Base-by-base conservation (phyloP, 1,284 basidiomycete genomes). In the Boletus holoroseus region DNA sequence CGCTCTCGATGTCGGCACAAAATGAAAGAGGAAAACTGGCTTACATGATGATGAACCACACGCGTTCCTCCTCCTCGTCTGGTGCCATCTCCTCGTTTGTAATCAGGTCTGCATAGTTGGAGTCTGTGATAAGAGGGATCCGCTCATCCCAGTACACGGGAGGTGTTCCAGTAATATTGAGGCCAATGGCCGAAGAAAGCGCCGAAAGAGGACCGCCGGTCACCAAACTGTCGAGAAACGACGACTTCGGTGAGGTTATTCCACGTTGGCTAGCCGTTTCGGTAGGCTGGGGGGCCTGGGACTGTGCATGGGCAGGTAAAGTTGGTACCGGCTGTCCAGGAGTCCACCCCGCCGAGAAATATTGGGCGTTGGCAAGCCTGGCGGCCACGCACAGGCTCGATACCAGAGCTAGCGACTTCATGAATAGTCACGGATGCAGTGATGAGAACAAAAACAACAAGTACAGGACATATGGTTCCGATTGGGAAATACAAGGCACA, bases 331-430 rank as follows among this genome's bases (percentile, higher is more conserved):
- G 68, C 62, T 88, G 81, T 28, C 85, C 86, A 3, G 87, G 88
- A 31, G 71, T 62, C 88, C 87, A 89, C n/a, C 87, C 87, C 24
- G 73, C 72, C 3, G 85, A 88, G 66, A 88, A 82, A 66, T 88
- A 88, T 55, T 87, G 81, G 9, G 84, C 85, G 41, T 67, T 69
- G 37, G 66, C 74, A 16, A 73, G 69, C 13, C 65, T 62, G 41
- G 66, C 64, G 46, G 68, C 62, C 15, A 55, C 59, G 47, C 80
- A 45, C 20, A 66, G 47, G 69, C 60, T 56, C 73, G 61, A 49
- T 68, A 62, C 30, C 72, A 59, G 35, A 59, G 56, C 45, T 63
- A 66, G 53, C 73, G 55, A 13, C 71, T 73, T 83, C 84, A 86
- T 86, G 37, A 32, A 13, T 30, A 7, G 34, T 40, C 11, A 52